Base-by-base conservation (phyloP, 192 early-diverging fungal species). In the Allomyces macrogynus region DNA sequence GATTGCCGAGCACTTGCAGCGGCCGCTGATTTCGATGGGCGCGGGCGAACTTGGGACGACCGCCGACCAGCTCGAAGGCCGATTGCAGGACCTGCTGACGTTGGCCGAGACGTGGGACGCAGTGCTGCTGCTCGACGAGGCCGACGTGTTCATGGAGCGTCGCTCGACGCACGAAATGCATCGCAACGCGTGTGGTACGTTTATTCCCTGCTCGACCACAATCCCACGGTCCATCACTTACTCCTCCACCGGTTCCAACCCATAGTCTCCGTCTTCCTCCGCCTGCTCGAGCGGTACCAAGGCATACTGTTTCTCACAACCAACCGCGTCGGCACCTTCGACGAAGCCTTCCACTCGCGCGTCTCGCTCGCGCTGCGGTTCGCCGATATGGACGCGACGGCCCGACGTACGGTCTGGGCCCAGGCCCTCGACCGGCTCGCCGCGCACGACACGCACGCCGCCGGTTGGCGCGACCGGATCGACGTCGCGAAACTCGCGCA, bases 261-360 rank as follows among this genome's bases (percentile, higher is more conserved):
- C 5, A 57, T 57, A n/a, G 68, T 70, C n/a, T 64, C 64, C 24
- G 66, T 72, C 27, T 64, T 72, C 20, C 62, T 72, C 14, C 64
- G 71, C 25, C 54, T 72, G 43, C 26, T 72, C 54, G 71, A 72
- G 61, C 66, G 67, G 61, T 65, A 69, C 24, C 64, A 67, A 40
- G 71, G 71, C 10, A 71, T 70, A 0, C 67, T 72, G 61, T 72
- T 72, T 24, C 60, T 72, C 0, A 72, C 71, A 2, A 72, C 67
- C 26, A 72, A 72, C 62, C 67, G 71, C 62, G 71, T 70, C 2
- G 27, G 54, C 25, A 62, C 61, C n/a, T 72, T 72, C 61, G 71
- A 72, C 60, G 25, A 26, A 18, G 71, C 71, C 0, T 67, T 70
- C 16, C 61, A 70, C 27, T 43, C 25, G 14, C 24, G 69, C 12